These are phyloP conservation scores for Lactarius sanguifluus DNA, from an alignment of 768 basidiomycete species.

Conservation along the genomic window DNA sequence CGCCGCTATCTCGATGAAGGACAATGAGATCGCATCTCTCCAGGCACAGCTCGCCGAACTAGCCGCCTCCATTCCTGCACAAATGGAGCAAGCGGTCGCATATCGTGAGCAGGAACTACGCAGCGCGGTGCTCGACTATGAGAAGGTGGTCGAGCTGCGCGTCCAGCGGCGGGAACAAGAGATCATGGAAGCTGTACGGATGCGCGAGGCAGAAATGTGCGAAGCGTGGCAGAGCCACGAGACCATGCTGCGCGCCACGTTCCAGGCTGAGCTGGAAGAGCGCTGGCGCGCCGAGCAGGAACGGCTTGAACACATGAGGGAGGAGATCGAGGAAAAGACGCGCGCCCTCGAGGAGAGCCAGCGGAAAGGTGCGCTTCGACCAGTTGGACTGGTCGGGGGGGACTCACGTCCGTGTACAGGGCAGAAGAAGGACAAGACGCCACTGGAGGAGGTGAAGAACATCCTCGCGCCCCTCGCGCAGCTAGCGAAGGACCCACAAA, in stretches of 20 bases:
- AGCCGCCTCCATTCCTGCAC: slow-evolving; percentile 32
- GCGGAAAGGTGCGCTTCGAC: slow-evolving; percentile 32
- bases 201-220: slow-evolving; percentile 61
- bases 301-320: slow-evolving; percentile 46
- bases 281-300: slow-evolving; percentile 48
- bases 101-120: slow-evolving; percentile 70
- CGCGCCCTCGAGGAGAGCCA: slow-evolving; percentile 44
- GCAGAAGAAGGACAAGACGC: slow-evolving; percentile 55
- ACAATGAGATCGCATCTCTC: slow-evolving; percentile 54
- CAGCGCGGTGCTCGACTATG: slow-evolving; percentile 59
- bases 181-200: slow-evolving; percentile 64
- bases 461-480: slow-evolving; percentile 53
- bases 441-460: slow-evolving; percentile 77
- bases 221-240: slow-evolving; percentile 59
- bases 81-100: slow-evolving; percentile 55
- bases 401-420: slow-evolving; percentile 16
- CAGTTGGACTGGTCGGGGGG: not conserved
- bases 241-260: slow-evolving; percentile 50
- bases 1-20: slow-evolving; percentile 52
- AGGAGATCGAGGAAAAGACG: slow-evolving; percentile 52
- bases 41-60: slow-evolving; percentile 35
- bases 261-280: slow-evolving; percentile 42
- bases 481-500: slow-evolving; percentile 35
- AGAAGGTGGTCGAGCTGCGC: slow-evolving; percentile 65
- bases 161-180: slow-evolving; percentile 70